Evolutionary conservation across 225 moss, liverwort and hornwort species (phyloP).

Genomic region (Marchantia polymorpha): DNA sequence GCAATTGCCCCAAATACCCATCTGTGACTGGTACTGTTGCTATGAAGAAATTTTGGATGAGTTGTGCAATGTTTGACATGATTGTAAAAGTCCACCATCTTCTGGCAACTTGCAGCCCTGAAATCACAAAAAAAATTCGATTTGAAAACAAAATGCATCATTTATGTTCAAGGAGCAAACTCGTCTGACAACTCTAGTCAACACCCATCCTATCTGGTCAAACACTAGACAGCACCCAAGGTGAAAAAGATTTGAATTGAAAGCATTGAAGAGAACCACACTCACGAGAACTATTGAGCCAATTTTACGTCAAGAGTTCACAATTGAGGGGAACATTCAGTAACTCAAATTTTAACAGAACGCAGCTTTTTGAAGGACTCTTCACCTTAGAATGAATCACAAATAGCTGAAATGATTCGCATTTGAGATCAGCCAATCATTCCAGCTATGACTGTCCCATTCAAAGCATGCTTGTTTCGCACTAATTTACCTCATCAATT

Average conservation of each 20-base stretch:
- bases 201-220: not conserved
- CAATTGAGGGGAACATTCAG: too few species aligned
- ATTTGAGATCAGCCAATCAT: too few species aligned
- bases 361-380: too few species aligned
- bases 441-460: too few species aligned
- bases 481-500: not conserved
- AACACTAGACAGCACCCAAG: not conserved
- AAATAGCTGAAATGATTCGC: not conserved
- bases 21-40: constrained; percentile 59
- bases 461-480: not conserved
- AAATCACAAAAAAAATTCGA: not conserved
- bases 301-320: too few species aligned
- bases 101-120: constrained; percentile 5
- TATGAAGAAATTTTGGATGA: constrained; percentile 54
- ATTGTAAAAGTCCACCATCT: constrained; percentile 46
- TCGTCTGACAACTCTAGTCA: not conserved
- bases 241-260: not conserved
- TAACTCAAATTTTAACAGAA: too few species aligned
- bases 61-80: constrained; percentile 58
- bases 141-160: not conserved
- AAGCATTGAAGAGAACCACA: not conserved
- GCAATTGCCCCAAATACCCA: constrained; percentile 61
- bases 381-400: too few species aligned
- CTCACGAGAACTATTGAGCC: not conserved
- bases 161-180: not conserved